Conservation (phyloP, 2,329 filamentous ascomycete species). For the Talaromyces sp. region DNA sequence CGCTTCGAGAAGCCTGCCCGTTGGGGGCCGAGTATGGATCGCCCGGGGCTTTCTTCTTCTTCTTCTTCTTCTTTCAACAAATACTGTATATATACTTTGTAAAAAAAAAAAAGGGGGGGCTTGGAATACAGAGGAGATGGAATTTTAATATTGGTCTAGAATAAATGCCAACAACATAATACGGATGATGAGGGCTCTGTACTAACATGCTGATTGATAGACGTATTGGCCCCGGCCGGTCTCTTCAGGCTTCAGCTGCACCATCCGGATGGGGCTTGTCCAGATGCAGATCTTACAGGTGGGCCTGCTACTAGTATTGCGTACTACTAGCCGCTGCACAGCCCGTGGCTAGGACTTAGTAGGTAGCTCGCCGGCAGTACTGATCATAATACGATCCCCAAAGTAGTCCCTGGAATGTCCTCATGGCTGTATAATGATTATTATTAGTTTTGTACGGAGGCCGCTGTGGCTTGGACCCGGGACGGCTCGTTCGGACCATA, state of each 20-base stretch:
- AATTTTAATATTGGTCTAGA: not conserved
- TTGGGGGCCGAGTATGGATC: not conserved
- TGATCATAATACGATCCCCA: not conserved
- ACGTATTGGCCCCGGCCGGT: not conserved
- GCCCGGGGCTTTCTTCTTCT: not conserved
- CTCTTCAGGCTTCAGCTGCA: not conserved
- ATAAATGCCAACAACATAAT: not conserved
- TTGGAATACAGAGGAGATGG: not conserved
- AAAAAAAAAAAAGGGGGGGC: not conserved
- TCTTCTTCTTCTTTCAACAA: not conserved
- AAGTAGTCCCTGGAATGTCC: not conserved
- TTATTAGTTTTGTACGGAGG: not conserved
- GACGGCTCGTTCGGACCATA: not conserved
- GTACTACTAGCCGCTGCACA: not conserved
- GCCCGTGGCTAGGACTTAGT: not conserved
- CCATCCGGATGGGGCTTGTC: not conserved
- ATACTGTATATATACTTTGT: not conserved
- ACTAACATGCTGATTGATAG: not conserved
- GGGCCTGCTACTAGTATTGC: not conserved
- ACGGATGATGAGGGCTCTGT: too few species aligned
- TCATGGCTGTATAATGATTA: not conserved
- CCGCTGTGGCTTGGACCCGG: not conserved
- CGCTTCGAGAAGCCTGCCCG: not conserved
- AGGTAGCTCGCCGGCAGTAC: not conserved
- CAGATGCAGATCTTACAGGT: not conserved